These are phyloP conservation scores for Beauveria scarabaeidicola DNA, from an alignment of 2,329 filamentous ascomycete species.

Conservation along the genomic window DNA sequence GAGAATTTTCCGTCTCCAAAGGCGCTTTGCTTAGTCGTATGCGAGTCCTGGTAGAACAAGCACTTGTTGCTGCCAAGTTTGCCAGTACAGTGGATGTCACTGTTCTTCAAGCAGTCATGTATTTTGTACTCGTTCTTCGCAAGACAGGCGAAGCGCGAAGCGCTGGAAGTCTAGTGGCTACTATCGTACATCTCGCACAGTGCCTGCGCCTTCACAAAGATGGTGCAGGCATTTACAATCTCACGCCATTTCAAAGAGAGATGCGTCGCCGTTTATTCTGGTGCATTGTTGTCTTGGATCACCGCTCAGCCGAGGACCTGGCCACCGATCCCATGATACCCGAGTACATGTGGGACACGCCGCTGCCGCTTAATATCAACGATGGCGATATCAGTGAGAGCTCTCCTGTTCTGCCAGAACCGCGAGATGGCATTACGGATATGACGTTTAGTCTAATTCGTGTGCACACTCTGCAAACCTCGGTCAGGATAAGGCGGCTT, in stretches of 20 bases:
- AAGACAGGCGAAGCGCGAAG: slow-evolving; percentile 4
- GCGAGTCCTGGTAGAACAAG: slow-evolving; percentile 5
- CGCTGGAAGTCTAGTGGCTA: neutral
- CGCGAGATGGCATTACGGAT: slow-evolving; percentile 26
- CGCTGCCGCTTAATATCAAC: slow-evolving; percentile 41
- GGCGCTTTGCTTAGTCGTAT: slow-evolving; percentile 2
- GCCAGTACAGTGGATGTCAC: neutral
- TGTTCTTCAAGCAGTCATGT: neutral
- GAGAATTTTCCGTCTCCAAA: neutral
- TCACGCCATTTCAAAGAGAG: slow-evolving; percentile 42
- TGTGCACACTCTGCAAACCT: slow-evolving; percentile 5
- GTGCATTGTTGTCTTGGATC: slow-evolving; percentile 48
- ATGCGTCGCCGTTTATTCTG: slow-evolving; percentile 52
- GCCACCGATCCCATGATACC: slow-evolving; percentile 35
- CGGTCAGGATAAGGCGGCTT: neutral
- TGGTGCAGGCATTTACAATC: neutral
- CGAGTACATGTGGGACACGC: slow-evolving; percentile 32
- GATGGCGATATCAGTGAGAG: slow-evolving; percentile 37
- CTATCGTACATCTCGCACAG: neutral
- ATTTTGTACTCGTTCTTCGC: neutral
- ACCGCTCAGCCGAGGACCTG: slow-evolving; percentile 40
- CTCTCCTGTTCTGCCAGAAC: slow-evolving; percentile 20
- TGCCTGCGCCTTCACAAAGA: slow-evolving; percentile 6
- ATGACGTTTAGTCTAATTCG: slow-evolving; percentile 23
- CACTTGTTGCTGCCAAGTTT: slow-evolving; percentile 9